phyloP scores from a whole-genome alignment of 768 basidiomycete species.

The Pleurotus eryngii region DNA sequence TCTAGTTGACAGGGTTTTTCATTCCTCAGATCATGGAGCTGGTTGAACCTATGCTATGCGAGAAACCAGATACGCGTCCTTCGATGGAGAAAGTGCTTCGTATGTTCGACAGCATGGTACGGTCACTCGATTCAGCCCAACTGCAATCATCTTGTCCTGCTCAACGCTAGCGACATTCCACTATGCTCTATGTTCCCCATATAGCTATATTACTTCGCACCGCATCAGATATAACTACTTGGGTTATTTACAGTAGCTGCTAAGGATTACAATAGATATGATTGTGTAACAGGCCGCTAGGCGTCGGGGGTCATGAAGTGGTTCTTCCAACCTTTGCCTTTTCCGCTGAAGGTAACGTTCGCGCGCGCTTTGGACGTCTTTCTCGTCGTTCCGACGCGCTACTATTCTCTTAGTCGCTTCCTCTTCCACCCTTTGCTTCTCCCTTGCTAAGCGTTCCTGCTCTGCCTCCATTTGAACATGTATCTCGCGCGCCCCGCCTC shows the following conservation, averaged over 20 bases:
- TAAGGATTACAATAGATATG: no score
- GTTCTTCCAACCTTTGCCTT: slow-evolving; percentile 63
- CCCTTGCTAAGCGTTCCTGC: slow-evolving; percentile 50
- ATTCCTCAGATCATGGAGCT: slow-evolving; percentile 59
- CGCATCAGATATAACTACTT: no score
- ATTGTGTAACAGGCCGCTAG: neutral
- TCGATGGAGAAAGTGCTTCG: slow-evolving; percentile 42
- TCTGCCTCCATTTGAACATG: slow-evolving; percentile 78
- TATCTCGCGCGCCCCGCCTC: slow-evolving; percentile 73
- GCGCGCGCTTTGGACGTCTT: slow-evolving; percentile 69
- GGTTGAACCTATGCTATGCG: slow-evolving; percentile 57
- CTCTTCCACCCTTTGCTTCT: slow-evolving; percentile 57
- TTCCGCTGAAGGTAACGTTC: slow-evolving; percentile 80
- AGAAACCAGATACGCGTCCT: slow-evolving; percentile 50
- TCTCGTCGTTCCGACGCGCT: slow-evolving; percentile 71
- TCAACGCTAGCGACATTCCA: neutral
- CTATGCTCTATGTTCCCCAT: neutral
- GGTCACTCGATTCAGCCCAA: slow-evolving; percentile 35
- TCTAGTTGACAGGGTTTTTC: slow-evolving; percentile 52
- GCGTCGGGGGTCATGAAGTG: slow-evolving; percentile 10
- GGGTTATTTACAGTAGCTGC: no score
- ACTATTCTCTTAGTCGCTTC: slow-evolving; percentile 66
- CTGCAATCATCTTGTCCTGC: slow-evolving; percentile 10
- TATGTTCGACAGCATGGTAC: slow-evolving; percentile 48
- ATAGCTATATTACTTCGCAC: slow-evolving; percentile 2